These are phyloP conservation scores for Ceratocystis huliohia DNA, from an alignment of 2,329 filamentous ascomycete genomes.

Conservation along the genomic window DNA sequence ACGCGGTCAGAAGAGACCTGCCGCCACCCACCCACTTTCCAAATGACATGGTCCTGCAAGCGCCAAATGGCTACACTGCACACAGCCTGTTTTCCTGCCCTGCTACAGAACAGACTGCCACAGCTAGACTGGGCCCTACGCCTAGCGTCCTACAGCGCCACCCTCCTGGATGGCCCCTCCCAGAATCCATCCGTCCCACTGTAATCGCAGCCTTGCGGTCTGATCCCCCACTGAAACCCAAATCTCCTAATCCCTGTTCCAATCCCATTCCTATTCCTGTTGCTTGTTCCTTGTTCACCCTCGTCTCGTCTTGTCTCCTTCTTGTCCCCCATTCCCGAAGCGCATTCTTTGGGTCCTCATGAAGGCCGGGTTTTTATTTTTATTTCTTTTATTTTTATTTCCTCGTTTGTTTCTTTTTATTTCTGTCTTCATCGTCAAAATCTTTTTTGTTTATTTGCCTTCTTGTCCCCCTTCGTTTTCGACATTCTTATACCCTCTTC, in stretches of 20 bases:
- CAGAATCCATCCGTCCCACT: background rate
- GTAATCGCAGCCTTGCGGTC: background rate
- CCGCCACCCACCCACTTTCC: too few relatives aligned
- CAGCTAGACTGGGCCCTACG: too few relatives aligned
- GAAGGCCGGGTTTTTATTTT: background rate
- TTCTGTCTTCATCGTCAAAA: background rate
- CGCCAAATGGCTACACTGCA: too few relatives aligned
- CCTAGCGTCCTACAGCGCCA: background rate
- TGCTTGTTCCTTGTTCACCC: background rate
- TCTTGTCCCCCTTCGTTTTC: slow-evolving; percentile 1
- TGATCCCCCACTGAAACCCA: slow-evolving; percentile 6
- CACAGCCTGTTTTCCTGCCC: too few relatives aligned
- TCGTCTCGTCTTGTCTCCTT: too few relatives aligned
- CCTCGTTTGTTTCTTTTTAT: background rate
- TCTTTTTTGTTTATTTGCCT: slow-evolving; percentile 1
- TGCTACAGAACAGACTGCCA: too few relatives aligned
- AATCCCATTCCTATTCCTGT: slow-evolving; percentile 9
- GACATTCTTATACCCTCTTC: background rate
- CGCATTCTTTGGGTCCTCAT: background rate
- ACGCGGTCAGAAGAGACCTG: too few relatives aligned
- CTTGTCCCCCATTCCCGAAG: background rate
- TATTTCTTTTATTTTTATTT: background rate
- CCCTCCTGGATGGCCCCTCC: background rate
- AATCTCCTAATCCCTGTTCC: background rate
- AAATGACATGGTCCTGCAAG: too few relatives aligned